These are phyloP conservation scores for Yarrowia hollandica DNA, from an alignment of 805 yeast species.

Conservation along the genomic window DNA sequence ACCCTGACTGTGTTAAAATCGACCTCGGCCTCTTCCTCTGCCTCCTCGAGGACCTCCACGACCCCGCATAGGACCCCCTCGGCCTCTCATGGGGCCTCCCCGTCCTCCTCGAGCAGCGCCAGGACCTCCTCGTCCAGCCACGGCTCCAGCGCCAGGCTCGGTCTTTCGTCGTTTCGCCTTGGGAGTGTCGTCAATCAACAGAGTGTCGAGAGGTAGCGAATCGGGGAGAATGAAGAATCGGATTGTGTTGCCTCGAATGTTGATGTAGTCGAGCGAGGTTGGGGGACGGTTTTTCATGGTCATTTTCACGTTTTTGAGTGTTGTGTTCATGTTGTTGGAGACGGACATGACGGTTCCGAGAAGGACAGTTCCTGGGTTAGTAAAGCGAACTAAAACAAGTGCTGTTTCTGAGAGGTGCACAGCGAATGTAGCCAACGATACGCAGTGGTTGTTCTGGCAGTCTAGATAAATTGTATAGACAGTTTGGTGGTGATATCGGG, in stretches of 20 bases:
- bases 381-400: too few species aligned
- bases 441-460: too few species aligned
- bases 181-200: conserved; percentile 48
- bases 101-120: conserved; percentile 36
- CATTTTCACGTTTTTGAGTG: conserved; percentile 76
- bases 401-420: background rate
- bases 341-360: conserved; percentile 84
- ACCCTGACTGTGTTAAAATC: too few species aligned
- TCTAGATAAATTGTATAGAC: too few species aligned
- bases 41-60: too few species aligned
- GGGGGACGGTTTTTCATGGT: conserved; percentile 71
- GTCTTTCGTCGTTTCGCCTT: conserved; percentile 40
- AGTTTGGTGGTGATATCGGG: too few species aligned
- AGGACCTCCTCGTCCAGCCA: conserved; percentile 36
- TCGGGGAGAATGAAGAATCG: conserved; percentile 85
- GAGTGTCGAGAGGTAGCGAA: conserved; percentile 62
- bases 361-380: conserved; percentile 54
- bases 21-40: too few species aligned
- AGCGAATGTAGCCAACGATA: too few species aligned
- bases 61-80: too few species aligned
- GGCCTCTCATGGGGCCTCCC: conserved; percentile 4
- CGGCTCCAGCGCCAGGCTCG: conserved; percentile 31
- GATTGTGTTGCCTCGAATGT: conserved; percentile 85
- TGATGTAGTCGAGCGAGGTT: conserved; percentile 69
- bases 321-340: conserved; percentile 87